Evolutionary conservation across 495 filamentous ascomycete species (phyloP).

Genomic region (Viridothelium virens): DNA sequence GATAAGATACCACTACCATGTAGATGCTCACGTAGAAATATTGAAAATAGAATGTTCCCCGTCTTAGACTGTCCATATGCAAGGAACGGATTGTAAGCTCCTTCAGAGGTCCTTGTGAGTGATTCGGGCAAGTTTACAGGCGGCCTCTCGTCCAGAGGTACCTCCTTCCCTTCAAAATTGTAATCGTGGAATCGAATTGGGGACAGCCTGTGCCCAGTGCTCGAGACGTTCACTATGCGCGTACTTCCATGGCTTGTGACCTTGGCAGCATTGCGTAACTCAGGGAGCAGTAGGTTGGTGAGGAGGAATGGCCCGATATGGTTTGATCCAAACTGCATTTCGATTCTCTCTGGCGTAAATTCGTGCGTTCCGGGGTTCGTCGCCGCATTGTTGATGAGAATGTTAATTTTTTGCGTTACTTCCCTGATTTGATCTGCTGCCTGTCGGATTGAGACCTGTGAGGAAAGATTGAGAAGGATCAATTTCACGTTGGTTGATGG

Average conservation of each 20-base stretch:
- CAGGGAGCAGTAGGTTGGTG: slow-evolving; percentile 37
- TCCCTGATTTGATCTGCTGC: slow-evolving; percentile 38
- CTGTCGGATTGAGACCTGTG: slow-evolving; percentile 38
- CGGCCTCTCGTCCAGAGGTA: slow-evolving; percentile 19
- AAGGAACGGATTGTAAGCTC: slow-evolving; percentile 16
- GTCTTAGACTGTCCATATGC: slow-evolving; percentile 34
- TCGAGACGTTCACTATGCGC: slow-evolving; percentile 42
- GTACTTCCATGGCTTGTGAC: slow-evolving; percentile 20
- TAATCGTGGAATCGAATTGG: slow-evolving; percentile 40
- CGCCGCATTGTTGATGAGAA: slow-evolving; percentile 45
- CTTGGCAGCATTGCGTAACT: slow-evolving; percentile 37
- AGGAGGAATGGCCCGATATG: slow-evolving; percentile 32
- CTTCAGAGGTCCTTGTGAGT: not conserved
- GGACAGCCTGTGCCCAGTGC: slow-evolving; percentile 26
- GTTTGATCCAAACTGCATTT: slow-evolving; percentile 30
- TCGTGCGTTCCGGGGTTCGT: slow-evolving; percentile 34
- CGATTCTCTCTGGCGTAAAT: slow-evolving; percentile 35
- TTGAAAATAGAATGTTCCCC: slow-evolving; percentile 31
- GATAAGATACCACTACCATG: slow-evolving; percentile 29
- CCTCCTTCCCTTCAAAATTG: slow-evolving; percentile 32
- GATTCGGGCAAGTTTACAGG: slow-evolving; percentile 4
- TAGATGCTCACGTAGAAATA: slow-evolving; percentile 25
- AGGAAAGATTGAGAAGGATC: slow-evolving; percentile 42
- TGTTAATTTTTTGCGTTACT: slow-evolving; percentile 36
- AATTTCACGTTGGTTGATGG: slow-evolving; percentile 35